These are phyloP conservation scores for Huntiella savannae DNA, from an alignment of 2,329 filamentous ascomycete species.

Conservation along the genomic window DNA sequence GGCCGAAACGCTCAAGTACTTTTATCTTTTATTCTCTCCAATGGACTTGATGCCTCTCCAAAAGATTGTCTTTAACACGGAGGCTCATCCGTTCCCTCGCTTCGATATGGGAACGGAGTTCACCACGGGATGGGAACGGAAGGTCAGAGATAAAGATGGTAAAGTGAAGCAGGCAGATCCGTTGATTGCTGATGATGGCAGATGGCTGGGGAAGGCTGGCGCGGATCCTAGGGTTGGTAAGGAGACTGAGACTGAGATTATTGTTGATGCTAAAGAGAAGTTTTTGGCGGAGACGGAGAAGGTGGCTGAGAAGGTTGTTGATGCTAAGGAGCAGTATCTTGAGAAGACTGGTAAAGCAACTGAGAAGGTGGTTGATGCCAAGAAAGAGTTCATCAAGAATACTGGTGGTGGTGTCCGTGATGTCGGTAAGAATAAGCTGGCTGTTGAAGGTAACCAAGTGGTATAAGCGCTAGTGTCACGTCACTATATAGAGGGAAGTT, in stretches of 20 bases:
- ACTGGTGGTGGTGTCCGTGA: neutral
- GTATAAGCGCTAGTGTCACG: neutral
- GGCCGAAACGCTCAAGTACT: constrained; percentile 93
- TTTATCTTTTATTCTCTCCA: constrained; percentile 84
- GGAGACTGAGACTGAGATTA: neutral
- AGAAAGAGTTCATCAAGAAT: constrained; percentile 2
- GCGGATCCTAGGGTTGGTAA: neutral
- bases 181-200: neutral
- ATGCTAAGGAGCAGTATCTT: neutral
- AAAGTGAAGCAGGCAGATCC: constrained; percentile 18
- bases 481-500: neutral
- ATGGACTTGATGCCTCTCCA: constrained; percentile 68
- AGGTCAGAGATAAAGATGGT: constrained; percentile 33
- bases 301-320: neutral
- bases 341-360: no score
- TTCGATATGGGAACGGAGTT: constrained; percentile 68
- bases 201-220: neutral
- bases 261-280: constrained; percentile 1
- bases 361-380: neutral
- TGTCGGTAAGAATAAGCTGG: constrained; percentile 1
- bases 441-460: constrained; percentile 3
- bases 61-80: constrained; percentile 83
- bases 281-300: neutral
- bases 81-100: constrained; percentile 75
- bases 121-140: constrained; percentile 63